Evolutionary conservation across 2,329 filamentous ascomycete genomes (phyloP).

Genomic region (Pseudocercospora crystallina): DNA sequence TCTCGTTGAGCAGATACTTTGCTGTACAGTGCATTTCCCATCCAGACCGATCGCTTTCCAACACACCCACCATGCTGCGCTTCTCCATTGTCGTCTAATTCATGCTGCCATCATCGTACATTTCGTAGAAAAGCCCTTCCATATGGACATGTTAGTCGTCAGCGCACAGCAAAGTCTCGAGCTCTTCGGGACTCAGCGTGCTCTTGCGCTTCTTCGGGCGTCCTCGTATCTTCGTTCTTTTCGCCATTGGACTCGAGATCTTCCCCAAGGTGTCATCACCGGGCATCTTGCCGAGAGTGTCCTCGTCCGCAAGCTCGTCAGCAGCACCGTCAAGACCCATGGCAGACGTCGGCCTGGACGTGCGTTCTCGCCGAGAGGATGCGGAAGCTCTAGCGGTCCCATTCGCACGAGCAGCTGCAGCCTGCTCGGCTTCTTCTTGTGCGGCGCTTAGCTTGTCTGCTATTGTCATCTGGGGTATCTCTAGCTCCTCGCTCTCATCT

Average conservation of each 20-base stretch:
- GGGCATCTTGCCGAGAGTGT: constrained; percentile 15
- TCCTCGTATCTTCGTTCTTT: constrained; percentile 53
- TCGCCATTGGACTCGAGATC: constrained; percentile 42
- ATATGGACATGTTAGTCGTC: constrained; percentile 2
- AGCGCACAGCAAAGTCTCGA: constrained; percentile 56
- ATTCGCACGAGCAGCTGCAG: constrained; percentile 32
- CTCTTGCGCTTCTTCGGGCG: constrained; percentile 67
- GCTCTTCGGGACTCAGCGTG: constrained; percentile 72
- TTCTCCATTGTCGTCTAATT: too few relatives aligned
- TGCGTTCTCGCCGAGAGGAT: constrained; percentile 1
- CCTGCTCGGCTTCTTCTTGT: constrained; percentile 46
- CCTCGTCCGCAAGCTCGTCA: constrained; percentile 28
- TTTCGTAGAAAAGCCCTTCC: too few relatives aligned
- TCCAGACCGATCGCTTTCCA: too few relatives aligned
- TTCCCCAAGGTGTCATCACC: constrained; percentile 32
- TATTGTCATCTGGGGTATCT: constrained; percentile 38
- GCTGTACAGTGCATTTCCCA: too few relatives aligned
- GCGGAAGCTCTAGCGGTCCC: neutral
- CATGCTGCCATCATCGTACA: too few relatives aligned
- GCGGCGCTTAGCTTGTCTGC: constrained; percentile 49
- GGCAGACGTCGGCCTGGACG: neutral
- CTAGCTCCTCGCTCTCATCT: constrained; percentile 34
- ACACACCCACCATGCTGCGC: too few relatives aligned
- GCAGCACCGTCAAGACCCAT: constrained; percentile 26
- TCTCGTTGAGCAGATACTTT: too few relatives aligned